Base-by-base conservation (phyloP, 2,329 filamentous ascomycete species). In the Reticulascus tulasneorum region DNA sequence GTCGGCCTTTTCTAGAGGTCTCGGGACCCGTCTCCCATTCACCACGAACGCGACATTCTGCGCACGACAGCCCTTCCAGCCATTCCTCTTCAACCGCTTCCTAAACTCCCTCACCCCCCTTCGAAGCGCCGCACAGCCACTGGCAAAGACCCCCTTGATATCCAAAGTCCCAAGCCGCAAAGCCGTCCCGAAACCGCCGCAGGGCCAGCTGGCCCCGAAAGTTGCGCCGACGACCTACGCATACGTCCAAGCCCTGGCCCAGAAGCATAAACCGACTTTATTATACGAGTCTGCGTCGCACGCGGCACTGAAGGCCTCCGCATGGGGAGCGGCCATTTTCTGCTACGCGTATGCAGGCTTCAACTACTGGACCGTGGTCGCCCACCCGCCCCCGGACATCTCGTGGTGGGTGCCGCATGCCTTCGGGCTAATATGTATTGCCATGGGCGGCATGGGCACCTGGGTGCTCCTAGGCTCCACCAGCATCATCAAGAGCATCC, bases 231-330 rank as follows among this genome's bases (percentile, higher is more conserved):
- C 48, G 37, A 48, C 49, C 52, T 68, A 63, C 49, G 66, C 60
- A 35, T 79, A 72, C 59, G 67, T 70, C 49, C 70, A 71, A 42
- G 71, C 68, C 40, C 68, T 86, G 23, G 73, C 76, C 11, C 63
- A 65, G 39, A 74, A 76, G 44, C 52, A 67, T n/a, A 60, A 67
- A 2, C 68, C 74, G 6, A 78, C 82, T 7, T 58, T 75, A 4
- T 66, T 87, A 27, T 87, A 84, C 63, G 68, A 81, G 49, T 73
- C 75, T 2, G 77, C 78, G 11, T 78, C 79, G 2, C 80, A 85
- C 50, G 73, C 73, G 38, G 69, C 71, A 59, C 83, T 80, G 56
- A 70, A 82, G 44, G 53, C 75, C 47, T 73, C 75, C 29, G 77
- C 76, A 52, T 80, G 81, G 57, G 56, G 63, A 11, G 71, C 75